Percentiles rank a stretch among this genome's conserved stretches.
Evolutionary conservation across 2,329 filamentous ascomycete genomes (phyloP).

Genomic region (Aspergillus pseudotamarii): DNA sequence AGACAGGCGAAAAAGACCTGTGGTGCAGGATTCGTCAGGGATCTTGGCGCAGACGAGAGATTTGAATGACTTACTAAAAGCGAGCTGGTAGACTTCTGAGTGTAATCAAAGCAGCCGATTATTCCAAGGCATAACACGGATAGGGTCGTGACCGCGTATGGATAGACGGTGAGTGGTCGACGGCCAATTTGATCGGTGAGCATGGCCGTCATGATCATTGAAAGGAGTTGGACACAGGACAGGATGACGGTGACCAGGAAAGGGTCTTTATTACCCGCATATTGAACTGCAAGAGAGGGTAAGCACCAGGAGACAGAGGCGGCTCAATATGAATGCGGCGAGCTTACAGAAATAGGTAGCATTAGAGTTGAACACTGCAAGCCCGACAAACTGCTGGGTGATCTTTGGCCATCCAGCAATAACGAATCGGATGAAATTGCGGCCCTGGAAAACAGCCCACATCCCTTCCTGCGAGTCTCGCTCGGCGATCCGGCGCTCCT

Average conservation of each 20-base stretch:
- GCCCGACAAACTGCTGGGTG: conserved; percentile 44
- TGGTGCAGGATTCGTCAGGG: not conserved
- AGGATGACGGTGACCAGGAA: conserved; percentile 49
- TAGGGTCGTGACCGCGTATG: conserved; percentile 41
- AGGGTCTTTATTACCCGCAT: conserved; percentile 45
- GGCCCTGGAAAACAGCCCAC: conserved; percentile 42
- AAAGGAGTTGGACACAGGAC: conserved; percentile 46
- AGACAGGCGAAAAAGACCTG: conserved; percentile 49
- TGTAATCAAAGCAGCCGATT: conserved; percentile 46
- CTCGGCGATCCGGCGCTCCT: conserved; percentile 37
- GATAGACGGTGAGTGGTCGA: conserved; percentile 45
- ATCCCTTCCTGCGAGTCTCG: conserved; percentile 30
- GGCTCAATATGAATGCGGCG: not conserved
- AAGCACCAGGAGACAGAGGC: conserved; percentile 7
- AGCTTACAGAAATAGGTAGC: conserved; percentile 44
- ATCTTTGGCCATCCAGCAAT: conserved; percentile 46
- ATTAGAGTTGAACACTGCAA: conserved; percentile 44
- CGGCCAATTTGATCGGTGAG: conserved; percentile 41
- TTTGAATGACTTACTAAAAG: conserved; percentile 33
- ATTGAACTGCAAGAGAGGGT: conserved; percentile 34
- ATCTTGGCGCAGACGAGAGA: not conserved
- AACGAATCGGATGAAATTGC: conserved; percentile 41
- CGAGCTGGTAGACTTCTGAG: conserved; percentile 34
- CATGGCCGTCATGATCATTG: conserved; percentile 42
- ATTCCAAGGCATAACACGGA: conserved; percentile 44